Percentiles rank a stretch among this genome's conserved stretches.
These are phyloP conservation scores for Lyophyllum atratum DNA, from an alignment of 768 basidiomycete genomes.

Conservation along the genomic window DNA sequence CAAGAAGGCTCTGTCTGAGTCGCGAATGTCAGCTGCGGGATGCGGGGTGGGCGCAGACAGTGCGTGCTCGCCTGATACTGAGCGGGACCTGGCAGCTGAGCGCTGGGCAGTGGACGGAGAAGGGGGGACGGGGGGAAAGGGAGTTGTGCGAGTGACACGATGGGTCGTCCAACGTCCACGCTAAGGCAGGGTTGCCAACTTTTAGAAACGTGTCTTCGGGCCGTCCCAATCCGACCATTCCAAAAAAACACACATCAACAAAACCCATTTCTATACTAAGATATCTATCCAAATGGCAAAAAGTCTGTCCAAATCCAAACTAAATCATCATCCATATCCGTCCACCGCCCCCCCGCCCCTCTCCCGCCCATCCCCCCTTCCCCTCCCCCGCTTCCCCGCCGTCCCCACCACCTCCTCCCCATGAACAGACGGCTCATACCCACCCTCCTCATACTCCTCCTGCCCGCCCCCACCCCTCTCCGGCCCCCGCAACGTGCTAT, in stretches of 20 bases:
- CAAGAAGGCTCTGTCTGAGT: neutral
- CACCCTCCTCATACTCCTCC: neutral
- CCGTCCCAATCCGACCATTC: neutral
- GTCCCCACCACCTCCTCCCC: constrained; percentile 23
- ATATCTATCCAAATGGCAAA: neutral
- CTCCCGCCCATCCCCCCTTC: neutral
- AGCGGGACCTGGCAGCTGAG: neutral
- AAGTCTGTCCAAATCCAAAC: neutral
- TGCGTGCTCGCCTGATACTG: neutral
- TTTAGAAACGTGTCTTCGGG: neutral
- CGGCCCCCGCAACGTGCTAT: constrained; percentile 8
- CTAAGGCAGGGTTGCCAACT: neutral
- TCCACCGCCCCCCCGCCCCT: neutral
- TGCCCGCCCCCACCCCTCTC: constrained; percentile 20
- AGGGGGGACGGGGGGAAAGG: neutral
- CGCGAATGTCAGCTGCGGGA: neutral
- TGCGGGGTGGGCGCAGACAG: neutral
- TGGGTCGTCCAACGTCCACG: no score
- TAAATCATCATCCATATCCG: constrained; percentile 7
- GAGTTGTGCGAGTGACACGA: neutral
- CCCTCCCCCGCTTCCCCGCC: neutral
- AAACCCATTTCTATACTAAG: no score
- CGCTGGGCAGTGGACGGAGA: neutral
- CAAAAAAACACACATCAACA: neutral
- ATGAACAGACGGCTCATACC: constrained; percentile 26